These are phyloP conservation scores for Aspergillus brunneoviolaceus DNA, from an alignment of 2,329 filamentous ascomycete genomes.

Conservation along the genomic window DNA sequence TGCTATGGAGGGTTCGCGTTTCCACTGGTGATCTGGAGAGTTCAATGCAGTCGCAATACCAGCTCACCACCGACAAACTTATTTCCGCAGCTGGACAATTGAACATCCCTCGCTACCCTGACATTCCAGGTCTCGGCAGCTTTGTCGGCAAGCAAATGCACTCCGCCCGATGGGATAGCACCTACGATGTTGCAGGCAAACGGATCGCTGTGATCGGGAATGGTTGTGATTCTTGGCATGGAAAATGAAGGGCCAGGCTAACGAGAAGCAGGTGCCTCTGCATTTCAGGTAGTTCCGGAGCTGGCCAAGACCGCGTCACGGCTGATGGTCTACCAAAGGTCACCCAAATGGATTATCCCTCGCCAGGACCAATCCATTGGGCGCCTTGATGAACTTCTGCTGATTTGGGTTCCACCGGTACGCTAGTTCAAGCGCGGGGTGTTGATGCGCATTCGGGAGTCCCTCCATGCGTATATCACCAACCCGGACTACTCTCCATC, in stretches of 20 bases:
- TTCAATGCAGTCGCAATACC: conserved; percentile 54
- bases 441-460: conserved; percentile 58
- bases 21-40: conserved; percentile 53
- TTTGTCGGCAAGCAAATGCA: conserved; percentile 58
- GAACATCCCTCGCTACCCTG: conserved; percentile 53
- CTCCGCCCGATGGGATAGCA: conserved; percentile 61
- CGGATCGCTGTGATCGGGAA: conserved; percentile 21
- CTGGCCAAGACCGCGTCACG: conserved; percentile 51
- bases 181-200: conserved; percentile 55
- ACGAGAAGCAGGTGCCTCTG: conserved; percentile 51
- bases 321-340: conserved; percentile 58
- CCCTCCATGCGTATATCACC: conserved; percentile 47
- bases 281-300: conserved; percentile 60
- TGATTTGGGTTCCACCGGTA: conserved; percentile 53
- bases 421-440: conserved; percentile 51
- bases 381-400: conserved; percentile 42
- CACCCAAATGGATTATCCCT: conserved; percentile 60
- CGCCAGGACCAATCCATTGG: conserved; percentile 52
- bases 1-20: conserved; percentile 53
- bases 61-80: conserved; percentile 56
- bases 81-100: conserved; percentile 60
- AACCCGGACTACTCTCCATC: conserved; percentile 41
- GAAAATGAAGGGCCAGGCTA: background rate
- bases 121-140: conserved; percentile 49
- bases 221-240: conserved; percentile 40